Evolutionary conservation across 108 stramenopile species (phyloP), one percentile per base, ranked within the genome.

Genomic region (Seminavis robusta): DNA sequence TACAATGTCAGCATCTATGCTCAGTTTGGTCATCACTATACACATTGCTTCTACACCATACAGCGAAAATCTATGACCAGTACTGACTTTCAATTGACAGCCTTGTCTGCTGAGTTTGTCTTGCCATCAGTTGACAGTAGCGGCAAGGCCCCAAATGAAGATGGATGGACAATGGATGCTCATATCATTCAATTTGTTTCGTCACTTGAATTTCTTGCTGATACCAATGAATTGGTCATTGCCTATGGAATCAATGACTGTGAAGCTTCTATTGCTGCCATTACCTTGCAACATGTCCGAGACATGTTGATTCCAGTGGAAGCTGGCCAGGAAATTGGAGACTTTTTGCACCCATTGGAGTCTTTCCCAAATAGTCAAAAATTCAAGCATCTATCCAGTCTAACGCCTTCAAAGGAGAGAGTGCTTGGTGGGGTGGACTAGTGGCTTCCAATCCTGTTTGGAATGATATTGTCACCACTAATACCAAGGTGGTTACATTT

Each of bases 11-110:
- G 81, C 30, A 66, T 78, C 11, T 85, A 83, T 70, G 86, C 88
- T 23, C 61, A 81, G 26, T 86, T 86, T 60, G 92, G 92, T 15
- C 92, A 93, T 76, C 92, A 93, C 55, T 93, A 93, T 54, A 93
- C 70, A 41, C 81, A 65, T 65, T 77, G 65, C 33, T 83, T 69
- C 37, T 73, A 67, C 42, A 82, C 63, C 27, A 73, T 72, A 30
- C n/a, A n/a, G n/a, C n/a, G n/a, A n/a, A n/a, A n/a, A n/a, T n/a
- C n/a, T n/a, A n/a, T n/a, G n/a, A 16, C 68, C 7, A 57, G 58
- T 47, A 16, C 11, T 39, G 62, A 63, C 0, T 82, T 61, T 58
- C 69, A 64, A 39, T 61, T 93, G 64, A 71, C 72, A 45, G 60
- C 79, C 5, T 34, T 92, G 20, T 82, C 80, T 8, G 74, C 82